Evolutionary conservation across 2,329 filamentous ascomycete species (phyloP).

Genomic region (Sarocladium strictum): DNA sequence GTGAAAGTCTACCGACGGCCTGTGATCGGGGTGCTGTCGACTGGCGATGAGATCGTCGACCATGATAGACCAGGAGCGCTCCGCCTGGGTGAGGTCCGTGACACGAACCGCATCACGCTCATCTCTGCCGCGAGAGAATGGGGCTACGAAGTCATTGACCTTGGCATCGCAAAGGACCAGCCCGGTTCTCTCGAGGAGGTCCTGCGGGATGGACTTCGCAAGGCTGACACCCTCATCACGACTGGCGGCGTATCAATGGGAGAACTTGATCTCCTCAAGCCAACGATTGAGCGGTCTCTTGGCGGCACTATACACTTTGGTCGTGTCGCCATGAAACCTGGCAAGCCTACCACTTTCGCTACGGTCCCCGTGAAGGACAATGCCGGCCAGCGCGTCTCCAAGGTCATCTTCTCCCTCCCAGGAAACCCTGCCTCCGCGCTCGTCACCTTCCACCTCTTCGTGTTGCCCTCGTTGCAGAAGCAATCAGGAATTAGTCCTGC

Average conservation of each 20-base stretch:
- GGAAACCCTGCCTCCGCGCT: slow-evolving; percentile 92
- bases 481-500: slow-evolving; percentile 61
- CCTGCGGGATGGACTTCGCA: slow-evolving; percentile 67
- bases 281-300: slow-evolving; percentile 83
- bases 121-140: slow-evolving; percentile 69
- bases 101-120: slow-evolving; percentile 86
- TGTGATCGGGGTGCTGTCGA: slow-evolving; percentile 80
- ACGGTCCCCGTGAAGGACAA: slow-evolving; percentile 67
- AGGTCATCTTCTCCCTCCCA: slow-evolving; percentile 81
- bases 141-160: slow-evolving; percentile 74
- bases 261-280: slow-evolving; percentile 92
- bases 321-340: slow-evolving; percentile 94
- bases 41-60: slow-evolving; percentile 87
- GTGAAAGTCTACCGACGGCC: slow-evolving; percentile 72
- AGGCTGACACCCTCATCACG: slow-evolving; percentile 79
- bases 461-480: slow-evolving; percentile 78
- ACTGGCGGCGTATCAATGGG: slow-evolving; percentile 97
- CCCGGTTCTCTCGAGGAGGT: slow-evolving; percentile 68
- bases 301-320: slow-evolving; percentile 95
- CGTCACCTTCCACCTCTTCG: slow-evolving; percentile 91
- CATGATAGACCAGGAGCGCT: slow-evolving; percentile 59
- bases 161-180: slow-evolving; percentile 78
- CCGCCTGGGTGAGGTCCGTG: slow-evolving; percentile 77
- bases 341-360: slow-evolving; percentile 95
- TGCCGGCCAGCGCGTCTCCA: slow-evolving; percentile 50